Base-by-base conservation (phyloP, 78 protist species). In the Mastigamoeba balamuthi region DNA sequence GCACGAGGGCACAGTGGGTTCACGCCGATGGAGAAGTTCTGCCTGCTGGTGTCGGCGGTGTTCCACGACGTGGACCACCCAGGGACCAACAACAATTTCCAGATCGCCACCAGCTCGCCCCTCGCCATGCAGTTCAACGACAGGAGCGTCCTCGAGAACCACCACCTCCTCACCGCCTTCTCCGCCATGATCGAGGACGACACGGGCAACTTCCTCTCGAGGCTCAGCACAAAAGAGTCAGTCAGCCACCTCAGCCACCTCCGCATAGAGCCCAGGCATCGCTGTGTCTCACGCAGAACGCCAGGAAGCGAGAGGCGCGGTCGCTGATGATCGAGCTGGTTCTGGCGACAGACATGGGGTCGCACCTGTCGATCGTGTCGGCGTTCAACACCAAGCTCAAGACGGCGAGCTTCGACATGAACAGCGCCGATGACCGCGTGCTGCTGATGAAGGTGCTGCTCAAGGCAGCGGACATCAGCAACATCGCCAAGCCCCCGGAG, bases 101-200 rank as follows among this genome's bases (percentile, higher is more conserved):
- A 83, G 36, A 39, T 84, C 9, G 41, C 36, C 40, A 29, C 82
- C n/a, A 36, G 28, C 37, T 36, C 89, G 52, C 38, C 28, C 40
- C 76, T 84, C n/a, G 89, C 89, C 4, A 2, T 84, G 4, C 40
- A 28, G 42, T 84, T 84, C 52, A 84, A 84, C 27, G 89, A 84
- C 66, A 7, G 6, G 28, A 39, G 69, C 37, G 82, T 84, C 3
- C 67, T 84, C 36, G 88, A 84, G 67, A 82, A 83, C 17, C 71
- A 77, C 75, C 77, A 73, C 73, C 25, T 64, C 36, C 4, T 30
- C 7, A 42, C 40, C 33, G 64, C 88, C 25, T 84, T 84, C 58
- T 37, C 8, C 1, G 28, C 78, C 0, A 17, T 66, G 36, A 27
- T 42, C 40, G 29, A 53, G 35, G 37, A 38, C 4, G 35, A 44